Base-by-base conservation (phyloP, 2,329 filamentous ascomycete genomes). In the Beauveria caledonica region DNA sequence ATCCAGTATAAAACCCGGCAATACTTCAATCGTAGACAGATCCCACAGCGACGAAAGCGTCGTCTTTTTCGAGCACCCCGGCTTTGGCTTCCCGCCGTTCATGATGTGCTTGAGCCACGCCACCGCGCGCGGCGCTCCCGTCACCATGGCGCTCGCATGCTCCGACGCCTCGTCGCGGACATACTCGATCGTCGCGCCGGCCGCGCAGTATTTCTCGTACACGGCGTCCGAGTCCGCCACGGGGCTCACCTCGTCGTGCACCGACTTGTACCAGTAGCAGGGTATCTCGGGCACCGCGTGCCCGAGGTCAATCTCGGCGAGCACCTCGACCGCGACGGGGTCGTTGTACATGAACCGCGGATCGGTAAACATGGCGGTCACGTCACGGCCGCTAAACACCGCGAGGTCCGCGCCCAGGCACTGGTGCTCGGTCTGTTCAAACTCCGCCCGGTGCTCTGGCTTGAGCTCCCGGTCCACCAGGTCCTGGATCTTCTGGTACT, bases 261-360 rank as follows among this genome's bases (percentile, higher is more conserved):
- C 71, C 0, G 78, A 76, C 65, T 83, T 81, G 68, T 82, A 82
- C 4, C 78, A 68, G 63, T 77, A 78, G 63, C 80, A 77, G 40
- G 71, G 64, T 1, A 36, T 5, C 33, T 36, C 33, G 33, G 80
- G 80, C 0, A 73, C 67, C 1, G 74, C 73, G 46, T 78, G 72
- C 36, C 68, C 67, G 5, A 70, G 68, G 51, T 65, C 64, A 29
- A 71, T 63, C 60, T 68, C 70, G 17, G 70, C 66, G 1, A 67
- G 49, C 36, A 71, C 65, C 17, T 70, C 64, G 11, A 70, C 65
- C 1, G 65, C 61, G 17, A 66, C 61, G 4, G 61, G 65, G 21
- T 61, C 67, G 25, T 48, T 64, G 58, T 50, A 65, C 25, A 68
- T 58, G 19, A 72, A 48, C n/a, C 66, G 66, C 21, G 74, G 74